Conservation (phyloP, 768 basidiomycete genomes). For the Kwoniella sp. region DNA sequence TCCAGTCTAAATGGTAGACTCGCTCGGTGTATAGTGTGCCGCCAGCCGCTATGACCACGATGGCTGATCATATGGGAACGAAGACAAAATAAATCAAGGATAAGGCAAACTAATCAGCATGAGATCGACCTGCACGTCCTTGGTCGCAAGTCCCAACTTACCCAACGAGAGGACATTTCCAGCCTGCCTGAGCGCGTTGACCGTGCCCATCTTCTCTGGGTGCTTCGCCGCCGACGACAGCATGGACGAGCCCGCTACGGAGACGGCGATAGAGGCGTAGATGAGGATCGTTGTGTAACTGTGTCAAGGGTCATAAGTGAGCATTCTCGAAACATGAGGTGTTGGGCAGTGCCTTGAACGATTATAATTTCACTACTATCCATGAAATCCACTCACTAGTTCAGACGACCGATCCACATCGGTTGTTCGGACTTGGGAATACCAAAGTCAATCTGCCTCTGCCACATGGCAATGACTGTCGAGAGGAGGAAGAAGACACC, state of each 20-base stretch:
- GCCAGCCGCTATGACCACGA: conserved; percentile 2
- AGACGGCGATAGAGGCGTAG: conserved; percentile 21
- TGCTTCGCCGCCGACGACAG: conserved; percentile 13
- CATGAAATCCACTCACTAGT: not conserved
- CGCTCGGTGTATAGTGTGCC: not conserved
- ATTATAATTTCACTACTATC: no score
- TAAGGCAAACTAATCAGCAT: no score
- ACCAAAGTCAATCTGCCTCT: conserved; percentile 3
- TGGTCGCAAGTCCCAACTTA: no score
- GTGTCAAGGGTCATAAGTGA: no score
- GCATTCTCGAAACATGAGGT: no score
- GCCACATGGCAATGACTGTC: conserved; percentile 23
- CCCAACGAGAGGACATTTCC: conserved; percentile 17
- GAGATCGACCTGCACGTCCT: no score
- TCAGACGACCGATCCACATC: conserved; percentile 12
- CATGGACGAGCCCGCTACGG: conserved; percentile 16
- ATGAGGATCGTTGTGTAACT: not conserved
- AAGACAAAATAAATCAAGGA: no score
- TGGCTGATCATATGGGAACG: not conserved
- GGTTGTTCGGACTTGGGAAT: conserved; percentile 1
- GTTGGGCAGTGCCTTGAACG: no score
- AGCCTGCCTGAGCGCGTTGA: conserved; percentile 7
- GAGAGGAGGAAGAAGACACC: conserved; percentile 34
- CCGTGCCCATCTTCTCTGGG: conserved; percentile 9
- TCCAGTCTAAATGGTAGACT: not conserved